Evolutionary conservation across 1,284 basidiomycete species (phyloP).

Genomic region (Salmacisia buchloeana): DNA sequence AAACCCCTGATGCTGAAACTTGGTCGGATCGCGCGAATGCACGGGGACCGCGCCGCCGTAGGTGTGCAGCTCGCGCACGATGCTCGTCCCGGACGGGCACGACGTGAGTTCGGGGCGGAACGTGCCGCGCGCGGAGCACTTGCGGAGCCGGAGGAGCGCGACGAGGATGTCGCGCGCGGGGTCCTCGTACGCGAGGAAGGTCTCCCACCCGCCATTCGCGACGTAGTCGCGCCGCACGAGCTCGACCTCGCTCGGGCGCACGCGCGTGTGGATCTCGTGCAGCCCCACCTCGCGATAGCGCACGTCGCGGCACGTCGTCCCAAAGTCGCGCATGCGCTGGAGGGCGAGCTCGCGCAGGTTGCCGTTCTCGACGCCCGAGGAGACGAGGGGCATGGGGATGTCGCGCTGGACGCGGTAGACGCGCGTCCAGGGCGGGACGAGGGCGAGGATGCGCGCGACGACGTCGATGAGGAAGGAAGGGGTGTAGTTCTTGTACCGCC

Average conservation of each 20-base stretch:
- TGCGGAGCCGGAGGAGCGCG: conserved; percentile 82
- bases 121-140: conserved; percentile 92
- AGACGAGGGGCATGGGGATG: conserved; percentile 66
- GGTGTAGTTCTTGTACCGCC: conserved; percentile 97
- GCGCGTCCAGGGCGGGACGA: conserved; percentile 97
- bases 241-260: conserved; percentile 91
- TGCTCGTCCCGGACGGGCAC: conserved; percentile 79
- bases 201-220: conserved; percentile 95
- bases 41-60: conserved; percentile 97
- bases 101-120: conserved; percentile 86
- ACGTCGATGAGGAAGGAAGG: conserved; percentile 96
- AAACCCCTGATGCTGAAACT: conserved; percentile 69
- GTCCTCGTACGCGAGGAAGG: conserved; percentile 97
- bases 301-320: conserved; percentile 93
- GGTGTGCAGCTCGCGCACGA: conserved; percentile 95
- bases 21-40: conserved; percentile 92
- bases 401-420: conserved; percentile 76
- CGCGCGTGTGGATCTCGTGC: conserved; percentile 97
- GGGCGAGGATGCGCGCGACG: conserved; percentile 87
- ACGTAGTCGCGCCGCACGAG: conserved; percentile 93
- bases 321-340: conserved; percentile 98
- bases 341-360: conserved; percentile 93
- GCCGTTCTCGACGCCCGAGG: conserved; percentile 96
- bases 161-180: conserved; percentile 94
- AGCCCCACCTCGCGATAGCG: conserved; percentile 96